Conservation (phyloP, 2,329 filamentous ascomycete genomes). For the Hymenotorrendiella dingleyae region DNA sequence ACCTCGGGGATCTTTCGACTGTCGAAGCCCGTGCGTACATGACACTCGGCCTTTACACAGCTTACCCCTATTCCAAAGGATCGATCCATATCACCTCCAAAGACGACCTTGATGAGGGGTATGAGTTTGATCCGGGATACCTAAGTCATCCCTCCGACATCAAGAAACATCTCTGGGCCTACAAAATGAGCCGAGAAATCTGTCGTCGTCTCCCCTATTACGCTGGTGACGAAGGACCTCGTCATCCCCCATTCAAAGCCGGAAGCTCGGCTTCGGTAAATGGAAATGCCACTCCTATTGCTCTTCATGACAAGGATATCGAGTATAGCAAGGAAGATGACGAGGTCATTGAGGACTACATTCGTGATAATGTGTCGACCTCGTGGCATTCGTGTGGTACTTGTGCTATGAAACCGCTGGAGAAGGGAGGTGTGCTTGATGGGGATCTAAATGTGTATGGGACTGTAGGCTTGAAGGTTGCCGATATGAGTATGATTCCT, state of each 20-base stretch:
- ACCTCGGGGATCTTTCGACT: conserved; percentile 37
- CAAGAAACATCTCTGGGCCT: conserved; percentile 54
- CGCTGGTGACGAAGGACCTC: conserved; percentile 37
- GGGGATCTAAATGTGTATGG: conserved; percentile 36
- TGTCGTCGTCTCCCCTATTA: conserved; percentile 48
- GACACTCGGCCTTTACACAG: conserved; percentile 46
- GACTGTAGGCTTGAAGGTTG: conserved; percentile 35
- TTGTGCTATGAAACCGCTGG: conserved; percentile 34
- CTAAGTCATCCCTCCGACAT: conserved; percentile 51
- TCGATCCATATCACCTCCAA: conserved; percentile 51
- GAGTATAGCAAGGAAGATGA: conserved; percentile 30
- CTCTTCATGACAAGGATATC: conserved; percentile 32
- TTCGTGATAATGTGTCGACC: conserved; percentile 35
- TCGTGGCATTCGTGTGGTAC: conserved; percentile 38
- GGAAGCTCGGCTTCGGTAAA: conserved; percentile 35
- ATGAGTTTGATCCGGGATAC: conserved; percentile 54
- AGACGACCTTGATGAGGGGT: conserved; percentile 35
- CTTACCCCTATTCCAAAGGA: conserved; percentile 57
- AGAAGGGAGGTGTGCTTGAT: conserved; percentile 36
- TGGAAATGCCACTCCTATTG: conserved; percentile 25
- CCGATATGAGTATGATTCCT: conserved; percentile 34
- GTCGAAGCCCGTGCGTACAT: conserved; percentile 44
- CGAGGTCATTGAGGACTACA: conserved; percentile 36
- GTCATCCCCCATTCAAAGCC: conserved; percentile 40
- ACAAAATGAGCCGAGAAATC: conserved; percentile 60